These are phyloP conservation scores for Pseudogymnoascus sp. DNA, from an alignment of 2,329 filamentous ascomycete species.

Conservation along the genomic window DNA sequence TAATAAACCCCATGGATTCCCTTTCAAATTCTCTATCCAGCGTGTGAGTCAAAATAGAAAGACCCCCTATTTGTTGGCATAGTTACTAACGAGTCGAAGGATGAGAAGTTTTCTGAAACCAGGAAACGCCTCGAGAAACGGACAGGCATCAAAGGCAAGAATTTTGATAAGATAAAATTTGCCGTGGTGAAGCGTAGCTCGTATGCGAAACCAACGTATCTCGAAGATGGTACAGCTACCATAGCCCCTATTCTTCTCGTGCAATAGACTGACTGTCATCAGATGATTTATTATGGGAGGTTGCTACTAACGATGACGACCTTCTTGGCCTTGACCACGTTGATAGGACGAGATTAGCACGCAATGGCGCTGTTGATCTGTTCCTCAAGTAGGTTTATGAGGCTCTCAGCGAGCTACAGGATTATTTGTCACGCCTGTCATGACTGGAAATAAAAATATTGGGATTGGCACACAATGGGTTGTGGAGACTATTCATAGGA, in stretches of 20 bases:
- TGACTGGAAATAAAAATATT: slow-evolving; percentile 6
- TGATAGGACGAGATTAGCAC: slow-evolving; percentile 50
- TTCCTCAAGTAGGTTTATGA: slow-evolving; percentile 41
- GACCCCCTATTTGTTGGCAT: neutral
- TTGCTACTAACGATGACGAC: slow-evolving; percentile 49
- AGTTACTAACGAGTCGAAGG: slow-evolving; percentile 38
- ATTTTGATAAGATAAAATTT: slow-evolving; percentile 98
- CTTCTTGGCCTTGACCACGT: slow-evolving; percentile 59
- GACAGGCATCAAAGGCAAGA: slow-evolving; percentile 94
- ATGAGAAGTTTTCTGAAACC: slow-evolving; percentile 81
- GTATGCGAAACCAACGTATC: slow-evolving; percentile 72
- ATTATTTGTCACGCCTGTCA: neutral
- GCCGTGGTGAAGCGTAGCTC: slow-evolving; percentile 64
- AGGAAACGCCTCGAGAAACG: slow-evolving; percentile 91
- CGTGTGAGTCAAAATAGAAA: slow-evolving; percentile 48
- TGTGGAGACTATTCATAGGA: neutral
- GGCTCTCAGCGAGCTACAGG: neutral
- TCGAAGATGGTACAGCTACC: slow-evolving; percentile 70
- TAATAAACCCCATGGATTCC: slow-evolving; percentile 75
- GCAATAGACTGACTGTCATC: slow-evolving; percentile 12
- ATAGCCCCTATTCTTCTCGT: neutral
- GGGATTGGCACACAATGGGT: neutral
- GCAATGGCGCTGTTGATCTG: slow-evolving; percentile 56
- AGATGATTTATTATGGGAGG: slow-evolving; percentile 55
- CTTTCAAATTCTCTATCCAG: slow-evolving; percentile 83